These are phyloP conservation scores for Epichloe sp. DNA, from an alignment of 2,329 filamentous ascomycete genomes.

Conservation along the genomic window DNA sequence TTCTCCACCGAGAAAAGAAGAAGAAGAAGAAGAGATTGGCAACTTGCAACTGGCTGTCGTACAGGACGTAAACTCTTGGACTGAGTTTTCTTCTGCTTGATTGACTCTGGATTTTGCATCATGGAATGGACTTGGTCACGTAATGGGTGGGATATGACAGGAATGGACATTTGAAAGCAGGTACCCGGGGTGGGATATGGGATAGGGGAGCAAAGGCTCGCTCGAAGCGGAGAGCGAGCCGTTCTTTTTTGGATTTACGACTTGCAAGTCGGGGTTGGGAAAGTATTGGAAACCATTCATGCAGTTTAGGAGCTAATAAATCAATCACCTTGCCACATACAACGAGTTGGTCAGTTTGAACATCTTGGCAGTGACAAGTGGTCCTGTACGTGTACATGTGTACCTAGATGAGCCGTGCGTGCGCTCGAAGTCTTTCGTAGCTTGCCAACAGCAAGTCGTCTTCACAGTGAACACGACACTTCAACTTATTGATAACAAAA, in stretches of 20 bases:
- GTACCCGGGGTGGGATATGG: background rate
- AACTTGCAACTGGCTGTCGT: background rate
- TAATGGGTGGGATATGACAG: background rate
- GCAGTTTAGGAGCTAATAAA: background rate
- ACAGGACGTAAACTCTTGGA: background rate
- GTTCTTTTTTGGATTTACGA: background rate
- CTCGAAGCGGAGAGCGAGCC: background rate
- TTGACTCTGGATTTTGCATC: background rate
- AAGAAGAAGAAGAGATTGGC: no score
- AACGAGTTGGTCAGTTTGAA: background rate
- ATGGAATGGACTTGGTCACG: background rate
- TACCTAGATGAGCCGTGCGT: no score
- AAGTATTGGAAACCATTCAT: background rate
- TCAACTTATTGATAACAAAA: background rate
- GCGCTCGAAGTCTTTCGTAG: no score
- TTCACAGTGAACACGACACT: background rate
- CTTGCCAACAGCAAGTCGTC: no score
- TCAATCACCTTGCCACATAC: background rate
- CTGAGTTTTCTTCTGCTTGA: background rate
- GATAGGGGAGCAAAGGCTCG: background rate
- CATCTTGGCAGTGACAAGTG: no score
- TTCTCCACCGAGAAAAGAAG: background rate
- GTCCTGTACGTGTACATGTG: no score
- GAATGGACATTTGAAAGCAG: background rate
- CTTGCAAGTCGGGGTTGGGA: background rate